Percentiles rank a stretch among this genome's conserved stretches.
These are phyloP conservation scores for Paracoccidioides lutzii DNA, from an alignment of 2,329 filamentous ascomycete genomes.

Conservation along the genomic window DNA sequence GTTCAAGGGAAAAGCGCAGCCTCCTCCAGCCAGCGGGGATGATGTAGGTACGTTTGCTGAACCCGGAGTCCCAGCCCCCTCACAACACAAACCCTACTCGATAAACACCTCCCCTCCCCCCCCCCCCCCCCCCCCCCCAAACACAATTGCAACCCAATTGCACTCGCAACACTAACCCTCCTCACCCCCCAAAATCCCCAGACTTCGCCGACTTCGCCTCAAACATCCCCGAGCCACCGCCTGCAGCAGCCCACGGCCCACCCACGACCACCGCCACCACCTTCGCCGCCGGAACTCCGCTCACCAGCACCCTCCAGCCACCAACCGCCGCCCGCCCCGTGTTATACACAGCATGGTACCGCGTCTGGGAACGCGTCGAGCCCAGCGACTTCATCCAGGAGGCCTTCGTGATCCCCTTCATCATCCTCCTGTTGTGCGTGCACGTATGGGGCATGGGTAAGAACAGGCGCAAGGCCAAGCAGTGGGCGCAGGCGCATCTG, in stretches of 20 bases:
- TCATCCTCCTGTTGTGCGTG: conserved; percentile 60
- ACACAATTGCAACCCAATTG: background rate
- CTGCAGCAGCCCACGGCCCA: background rate
- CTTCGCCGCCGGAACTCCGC: conserved; percentile 21
- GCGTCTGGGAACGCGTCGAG: conserved; percentile 80
- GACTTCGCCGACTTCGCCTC: conserved; percentile 79
- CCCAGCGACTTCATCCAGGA: conserved; percentile 78
- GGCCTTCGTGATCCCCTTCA: conserved; percentile 63
- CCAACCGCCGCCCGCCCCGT: conserved; percentile 35
- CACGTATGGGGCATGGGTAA: conserved; percentile 69
- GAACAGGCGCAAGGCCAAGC: conserved; percentile 67
- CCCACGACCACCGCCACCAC: conserved; percentile 3
- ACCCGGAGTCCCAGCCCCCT: background rate
- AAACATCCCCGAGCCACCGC: conserved; percentile 55
- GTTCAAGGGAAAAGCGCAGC: conserved; percentile 14
- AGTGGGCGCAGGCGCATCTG: conserved; percentile 66
- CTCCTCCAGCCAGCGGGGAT: conserved; percentile 10
- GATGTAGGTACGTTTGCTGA: conserved; percentile 14
- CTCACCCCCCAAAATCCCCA: conserved; percentile 59
- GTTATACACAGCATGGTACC: conserved; percentile 92
- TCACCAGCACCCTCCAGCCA: conserved; percentile 10
- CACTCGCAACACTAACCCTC: background rate
- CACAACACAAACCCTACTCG: too few relatives aligned
- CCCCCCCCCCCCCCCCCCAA: background rate
- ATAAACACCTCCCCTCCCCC: too few relatives aligned